Evolutionary conservation across 306 rosid species (phyloP).

Genomic region (Ammopiptanthus mongolicus): DNA sequence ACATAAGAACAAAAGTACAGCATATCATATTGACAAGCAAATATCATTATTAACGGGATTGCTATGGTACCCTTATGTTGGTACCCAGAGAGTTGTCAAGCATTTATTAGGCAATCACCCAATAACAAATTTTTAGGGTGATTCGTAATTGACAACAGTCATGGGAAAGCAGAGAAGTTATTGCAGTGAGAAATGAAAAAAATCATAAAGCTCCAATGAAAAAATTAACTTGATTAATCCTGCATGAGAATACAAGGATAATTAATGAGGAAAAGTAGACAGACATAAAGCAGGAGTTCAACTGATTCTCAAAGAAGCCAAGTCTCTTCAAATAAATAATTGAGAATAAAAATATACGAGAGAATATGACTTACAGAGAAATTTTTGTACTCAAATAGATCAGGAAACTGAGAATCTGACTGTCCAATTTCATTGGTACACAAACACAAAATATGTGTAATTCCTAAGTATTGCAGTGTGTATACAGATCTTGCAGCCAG

Average conservation of each 20-base stretch:
- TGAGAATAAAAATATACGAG: not conserved
- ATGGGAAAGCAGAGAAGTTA: not conserved
- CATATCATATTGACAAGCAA: not conserved
- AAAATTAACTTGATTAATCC: not conserved
- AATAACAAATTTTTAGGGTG: not conserved
- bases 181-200: not conserved
- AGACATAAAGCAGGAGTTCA: not conserved
- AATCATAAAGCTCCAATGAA: not conserved
- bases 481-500: conserved; percentile 87
- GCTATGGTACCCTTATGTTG: not conserved
- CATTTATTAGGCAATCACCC: not conserved
- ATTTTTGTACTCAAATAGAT: conserved; percentile 65
- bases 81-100: not conserved
- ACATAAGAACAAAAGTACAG: not conserved
- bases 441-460: conserved; percentile 79
- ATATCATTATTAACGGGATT: not conserved
- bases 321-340: not conserved
- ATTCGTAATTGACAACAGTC: not conserved
- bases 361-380: conserved; percentile 58
- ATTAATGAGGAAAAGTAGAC: not conserved
- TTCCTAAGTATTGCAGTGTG: conserved; percentile 78
- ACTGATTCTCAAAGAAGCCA: not conserved
- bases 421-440: conserved; percentile 96
- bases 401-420: conserved; percentile 89
- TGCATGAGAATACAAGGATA: not conserved